phyloP scores from a whole-genome alignment of 2,329 filamentous ascomycete species.

The Cercospora nicotianae region DNA sequence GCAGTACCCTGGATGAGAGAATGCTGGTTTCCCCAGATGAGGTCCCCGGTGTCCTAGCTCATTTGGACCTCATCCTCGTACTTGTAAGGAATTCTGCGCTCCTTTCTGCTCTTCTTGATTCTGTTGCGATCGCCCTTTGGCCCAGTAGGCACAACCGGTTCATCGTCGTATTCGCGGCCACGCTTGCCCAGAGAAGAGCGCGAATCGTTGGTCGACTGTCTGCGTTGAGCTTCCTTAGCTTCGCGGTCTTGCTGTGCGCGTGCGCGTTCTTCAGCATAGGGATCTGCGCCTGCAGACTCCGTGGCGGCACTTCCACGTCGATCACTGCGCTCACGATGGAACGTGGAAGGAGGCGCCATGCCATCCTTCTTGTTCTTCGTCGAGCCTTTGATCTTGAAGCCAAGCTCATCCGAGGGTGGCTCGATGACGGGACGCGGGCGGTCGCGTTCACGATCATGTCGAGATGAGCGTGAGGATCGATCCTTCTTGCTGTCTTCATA shows the following conservation, averaged over 20 bases:
- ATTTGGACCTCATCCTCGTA: constrained; percentile 52
- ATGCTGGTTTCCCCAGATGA: not conserved
- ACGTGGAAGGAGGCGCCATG: constrained; percentile 32
- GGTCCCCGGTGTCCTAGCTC: not conserved
- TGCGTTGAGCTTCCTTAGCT: constrained; percentile 67
- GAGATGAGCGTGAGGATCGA: constrained; percentile 39
- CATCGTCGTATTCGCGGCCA: constrained; percentile 27
- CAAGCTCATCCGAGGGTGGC: constrained; percentile 41
- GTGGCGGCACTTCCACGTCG: constrained; percentile 10
- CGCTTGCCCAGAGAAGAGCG: constrained; percentile 40
- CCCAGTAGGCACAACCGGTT: constrained; percentile 44
- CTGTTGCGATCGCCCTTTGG: constrained; percentile 51
- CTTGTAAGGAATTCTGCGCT: constrained; percentile 28
- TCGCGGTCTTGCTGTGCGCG: constrained; percentile 48
- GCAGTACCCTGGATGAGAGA: not conserved
- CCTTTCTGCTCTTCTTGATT: constrained; percentile 51
- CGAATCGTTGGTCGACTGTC: constrained; percentile 49
- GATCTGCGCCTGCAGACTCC: constrained; percentile 30
- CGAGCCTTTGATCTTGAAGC: constrained; percentile 52
- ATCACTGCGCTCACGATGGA: constrained; percentile 23
- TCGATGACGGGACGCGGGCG: constrained; percentile 28
- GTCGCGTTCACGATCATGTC: constrained; percentile 40
- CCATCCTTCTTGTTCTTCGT: constrained; percentile 27
- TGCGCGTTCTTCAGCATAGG: constrained; percentile 39
- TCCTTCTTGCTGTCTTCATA: constrained; percentile 50